Conservation (phyloP, 1,284 basidiomycete genomes). For the Apiotrichum sp. region DNA sequence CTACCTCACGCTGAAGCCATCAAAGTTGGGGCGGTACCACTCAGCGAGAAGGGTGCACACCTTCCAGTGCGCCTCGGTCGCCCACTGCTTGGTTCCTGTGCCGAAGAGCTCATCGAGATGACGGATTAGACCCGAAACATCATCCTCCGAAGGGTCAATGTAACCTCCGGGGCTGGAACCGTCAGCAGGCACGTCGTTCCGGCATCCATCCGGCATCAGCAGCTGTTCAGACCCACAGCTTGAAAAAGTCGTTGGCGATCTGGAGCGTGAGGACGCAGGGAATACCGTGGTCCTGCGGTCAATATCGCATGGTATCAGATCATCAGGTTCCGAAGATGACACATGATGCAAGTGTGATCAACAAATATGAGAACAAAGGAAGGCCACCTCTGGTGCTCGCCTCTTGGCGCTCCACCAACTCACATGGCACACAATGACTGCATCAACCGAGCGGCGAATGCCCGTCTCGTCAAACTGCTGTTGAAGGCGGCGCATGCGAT, state of each 20-base stretch:
- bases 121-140: constrained; percentile 78
- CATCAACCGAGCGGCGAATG: constrained; percentile 89
- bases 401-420: constrained; percentile 20
- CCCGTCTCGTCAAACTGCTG: constrained; percentile 96
- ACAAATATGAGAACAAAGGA: no score
- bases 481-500: constrained; percentile 78
- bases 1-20: constrained; percentile 85
- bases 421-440: constrained; percentile 86
- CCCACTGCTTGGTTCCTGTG: constrained; percentile 54
- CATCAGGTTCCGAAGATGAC: no score
- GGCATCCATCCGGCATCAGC: background rate
- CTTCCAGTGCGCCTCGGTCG: constrained; percentile 58
- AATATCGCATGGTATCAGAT: no score
- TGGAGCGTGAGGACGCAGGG: constrained; percentile 96
- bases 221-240: constrained; percentile 63
- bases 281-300: constrained; percentile 66
- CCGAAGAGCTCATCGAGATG: constrained; percentile 83
- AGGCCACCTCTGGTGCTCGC: no score
- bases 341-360: no score
- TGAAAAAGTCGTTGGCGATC: constrained; percentile 98
- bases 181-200: background rate
- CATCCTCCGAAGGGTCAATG: constrained; percentile 90
- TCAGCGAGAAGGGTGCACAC: constrained; percentile 89
- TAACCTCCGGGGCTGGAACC: constrained; percentile 84
- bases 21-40: constrained; percentile 97